Evolutionary conservation across 805 yeast genomes (phyloP), one percentile per base, ranked within the genome.

Genomic region (Starmera quercuum): DNA sequence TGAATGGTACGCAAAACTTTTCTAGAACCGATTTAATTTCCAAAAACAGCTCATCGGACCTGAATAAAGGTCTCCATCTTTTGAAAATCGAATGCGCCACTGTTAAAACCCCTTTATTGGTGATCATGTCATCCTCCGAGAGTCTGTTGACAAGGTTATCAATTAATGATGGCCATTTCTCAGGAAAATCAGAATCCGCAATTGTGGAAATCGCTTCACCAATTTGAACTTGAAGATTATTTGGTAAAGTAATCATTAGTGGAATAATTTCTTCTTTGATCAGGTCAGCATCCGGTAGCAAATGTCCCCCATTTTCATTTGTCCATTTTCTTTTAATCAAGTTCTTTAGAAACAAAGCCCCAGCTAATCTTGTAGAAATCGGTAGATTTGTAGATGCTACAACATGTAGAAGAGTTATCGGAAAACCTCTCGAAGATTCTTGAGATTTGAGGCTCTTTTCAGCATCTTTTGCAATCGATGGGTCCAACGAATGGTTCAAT

Each of bases 21-120:
- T 76, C 83, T 43, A 92, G 65, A 1, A 92, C 99, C 53, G 84
- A 66, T 53, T 81, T 77, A 52, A 92, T 92, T 54, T 92, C 99
- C 36, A 74, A 54, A 54, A 86, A 88, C 35, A 92, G 69, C 30
- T 78, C 96, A 54, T 94, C 95, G 1, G 95, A 82, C 47, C 96
- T 73, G 54, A 85, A 86, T 36, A 90, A 65, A 2, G 97, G 95
- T 51, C 98, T 73, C 99, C 99, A 92, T 60, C 95, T 78, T 56
- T 83, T 86, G 64, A 90, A 94, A 40, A 92, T 90, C 1, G 96
- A 84, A 56, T 92, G 98, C 5, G 97, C 94, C 15, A 94, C 97
- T 8, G 77, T 71, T 36, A 94, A 63, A 5, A 94, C 88, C 34
- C 96, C 95, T 46, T 79, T 83, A 55, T 87, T 86, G 33, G 76